phyloP scores from a whole-genome alignment of 345 rosid genomes.

The Iberis pinnata region DNA sequence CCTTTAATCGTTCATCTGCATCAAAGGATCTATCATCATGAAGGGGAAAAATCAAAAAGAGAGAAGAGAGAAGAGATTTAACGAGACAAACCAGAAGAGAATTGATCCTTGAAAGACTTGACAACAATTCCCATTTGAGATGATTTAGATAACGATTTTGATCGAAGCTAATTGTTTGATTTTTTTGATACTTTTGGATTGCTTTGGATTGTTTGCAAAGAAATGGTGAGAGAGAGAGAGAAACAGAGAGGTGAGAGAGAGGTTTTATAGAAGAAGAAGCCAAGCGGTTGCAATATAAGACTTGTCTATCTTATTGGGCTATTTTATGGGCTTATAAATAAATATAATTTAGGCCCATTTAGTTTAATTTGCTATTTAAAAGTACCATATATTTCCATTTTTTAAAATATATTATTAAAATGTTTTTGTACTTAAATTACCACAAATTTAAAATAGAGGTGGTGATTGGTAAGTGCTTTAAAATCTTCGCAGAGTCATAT shows the following conservation, averaged over 20 bases:
- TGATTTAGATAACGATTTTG: conserved; percentile 2
- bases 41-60: not conserved
- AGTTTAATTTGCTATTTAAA: too few species aligned
- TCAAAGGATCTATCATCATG: not conserved
- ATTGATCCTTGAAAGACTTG: conserved; percentile 34
- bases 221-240: conserved; percentile 12
- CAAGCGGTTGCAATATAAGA: conserved; percentile 5
- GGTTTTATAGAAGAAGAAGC: conserved; percentile 14
- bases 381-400: too few species aligned
- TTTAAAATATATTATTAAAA: too few species aligned
- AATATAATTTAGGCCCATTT: not conserved
- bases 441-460: too few species aligned
- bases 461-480: too few species aligned
- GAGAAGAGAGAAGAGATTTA: not conserved
- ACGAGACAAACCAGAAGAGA: conserved; percentile 22
- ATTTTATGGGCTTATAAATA: conserved; percentile 14
- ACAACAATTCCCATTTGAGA: conserved; percentile 26
- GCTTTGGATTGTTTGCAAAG: conserved; percentile 22
- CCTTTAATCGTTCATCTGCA: conserved; percentile 53
- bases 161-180: not conserved
- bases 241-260: not conserved
- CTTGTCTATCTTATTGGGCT: not conserved
- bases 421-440: too few species aligned
- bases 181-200: conserved; percentile 6
- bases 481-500: too few species aligned